Conservation (phyloP, 345 rosid species). For the Lepidium africanum region DNA sequence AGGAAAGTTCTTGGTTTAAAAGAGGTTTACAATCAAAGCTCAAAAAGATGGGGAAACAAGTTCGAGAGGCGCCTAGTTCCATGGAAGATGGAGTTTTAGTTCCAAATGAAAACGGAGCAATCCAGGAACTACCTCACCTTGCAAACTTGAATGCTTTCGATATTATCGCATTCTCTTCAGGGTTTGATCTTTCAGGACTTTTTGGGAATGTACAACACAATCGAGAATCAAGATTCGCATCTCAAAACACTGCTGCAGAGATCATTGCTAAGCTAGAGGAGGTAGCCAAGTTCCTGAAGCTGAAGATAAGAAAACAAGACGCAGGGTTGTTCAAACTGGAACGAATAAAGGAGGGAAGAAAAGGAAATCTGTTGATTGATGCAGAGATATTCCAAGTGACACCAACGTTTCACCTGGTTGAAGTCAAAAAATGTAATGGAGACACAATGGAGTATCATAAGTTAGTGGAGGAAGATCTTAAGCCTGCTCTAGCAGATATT, state of each 20-base stretch:
- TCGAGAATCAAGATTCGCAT: slow-evolving; percentile 53
- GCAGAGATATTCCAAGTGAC: slow-evolving; percentile 73
- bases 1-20: slow-evolving; percentile 63
- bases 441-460: slow-evolving; percentile 69
- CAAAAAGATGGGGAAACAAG: slow-evolving; percentile 33
- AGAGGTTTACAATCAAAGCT: slow-evolving; percentile 46
- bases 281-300: slow-evolving; percentile 37
- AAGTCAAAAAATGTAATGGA: slow-evolving; percentile 64
- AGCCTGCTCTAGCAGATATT: slow-evolving; percentile 61
- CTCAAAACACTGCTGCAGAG: slow-evolving; percentile 49
- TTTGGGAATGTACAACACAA: slow-evolving; percentile 36
- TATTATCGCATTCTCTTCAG: slow-evolving; percentile 50
- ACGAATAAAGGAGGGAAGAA: slow-evolving; percentile 52
- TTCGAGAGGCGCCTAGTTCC: slow-evolving; percentile 12
- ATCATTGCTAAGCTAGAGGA: slow-evolving; percentile 60
- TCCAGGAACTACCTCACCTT: slow-evolving; percentile 33
- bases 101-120: slow-evolving; percentile 25
- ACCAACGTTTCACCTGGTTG: slow-evolving; percentile 56
- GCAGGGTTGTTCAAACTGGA: slow-evolving; percentile 61
- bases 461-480: slow-evolving; percentile 48
- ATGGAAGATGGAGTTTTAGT: slow-evolving; percentile 25
- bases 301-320: slow-evolving; percentile 59
- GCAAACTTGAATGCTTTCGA: slow-evolving; percentile 61
- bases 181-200: slow-evolving; percentile 63
- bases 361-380: slow-evolving; percentile 55